A percentile compares a stretch with the other conserved stretches of the same genome.
Conservation (phyloP, 495 filamentous ascomycete genomes). For the Hypomontagnella submonticulosa region DNA sequence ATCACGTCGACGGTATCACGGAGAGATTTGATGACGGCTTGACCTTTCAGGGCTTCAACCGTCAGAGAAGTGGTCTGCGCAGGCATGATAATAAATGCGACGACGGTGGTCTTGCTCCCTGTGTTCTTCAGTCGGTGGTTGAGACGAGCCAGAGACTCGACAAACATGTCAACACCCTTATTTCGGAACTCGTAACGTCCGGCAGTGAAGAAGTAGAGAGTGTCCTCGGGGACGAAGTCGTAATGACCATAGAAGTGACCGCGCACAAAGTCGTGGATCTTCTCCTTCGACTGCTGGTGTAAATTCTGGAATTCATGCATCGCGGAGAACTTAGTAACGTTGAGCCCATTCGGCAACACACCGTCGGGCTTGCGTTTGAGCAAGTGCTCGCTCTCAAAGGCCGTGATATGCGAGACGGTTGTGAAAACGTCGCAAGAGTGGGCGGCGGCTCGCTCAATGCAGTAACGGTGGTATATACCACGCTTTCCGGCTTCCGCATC, state of each 20-base stretch:
- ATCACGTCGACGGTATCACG: constrained; percentile 91
- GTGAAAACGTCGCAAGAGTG: constrained; percentile 97
- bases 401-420: constrained; percentile 97
- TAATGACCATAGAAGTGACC: constrained; percentile 99
- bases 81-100: constrained; percentile 99
- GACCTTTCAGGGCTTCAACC: constrained; percentile 94
- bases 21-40: constrained; percentile 96
- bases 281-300: constrained; percentile 94
- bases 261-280: constrained; percentile 97
- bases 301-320: constrained; percentile 99
- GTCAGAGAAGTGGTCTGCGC: constrained; percentile 96
- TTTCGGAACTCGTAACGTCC: constrained; percentile 98
- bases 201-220: constrained; percentile 97
- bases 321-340: constrained; percentile 98
- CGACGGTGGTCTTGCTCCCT: constrained; percentile 92
- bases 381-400: constrained; percentile 96
- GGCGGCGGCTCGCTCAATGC: constrained; percentile 92
- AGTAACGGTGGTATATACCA: constrained; percentile 98
- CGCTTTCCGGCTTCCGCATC: constrained; percentile 97
- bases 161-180: constrained; percentile 99
- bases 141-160: constrained; percentile 91
- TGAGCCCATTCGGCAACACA: constrained; percentile 94
- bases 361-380: constrained; percentile 98
- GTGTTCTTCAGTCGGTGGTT: constrained; percentile 89
- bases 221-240: constrained; percentile 95